Base-by-base conservation (phyloP, 1,139 yeast species). In the Yamadazyma blattariae region DNA sequence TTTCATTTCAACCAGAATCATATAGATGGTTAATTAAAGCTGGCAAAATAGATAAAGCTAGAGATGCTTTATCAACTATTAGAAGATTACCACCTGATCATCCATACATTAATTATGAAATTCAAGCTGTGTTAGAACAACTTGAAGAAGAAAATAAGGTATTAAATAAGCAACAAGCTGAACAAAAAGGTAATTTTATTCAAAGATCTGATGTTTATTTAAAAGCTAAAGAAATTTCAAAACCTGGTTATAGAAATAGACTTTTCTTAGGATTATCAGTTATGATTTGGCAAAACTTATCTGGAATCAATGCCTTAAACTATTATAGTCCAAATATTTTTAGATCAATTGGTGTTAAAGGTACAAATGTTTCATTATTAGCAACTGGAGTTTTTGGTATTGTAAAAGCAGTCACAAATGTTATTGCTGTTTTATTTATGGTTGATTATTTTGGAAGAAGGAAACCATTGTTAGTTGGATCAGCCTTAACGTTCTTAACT, bases 381-480 rank as follows among this genome's bases (percentile, higher is more conserved):
- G 70, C 81, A 13, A 77, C 83, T 4, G 82, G 82, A 38, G 64
- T 77, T 32, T 77, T 76, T 51, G 78, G 82, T 27, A 59, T 75
- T 22, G 56, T 69, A 30, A 74, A 74, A 45, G 65, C 69, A 8
- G 51, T 59, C 9, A 59, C 71, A 0, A 59, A 74, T 2, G 50
- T 71, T 9, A 38, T 61, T 12, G 62, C 71, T 60, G 65, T 72
- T 3, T 54, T 71, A 38, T 64, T 65, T 40, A 47, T 71, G 27
- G 70, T 73, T 17, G 79, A 73, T 49, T 41, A 47, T 26, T 47
- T 67, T 41, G 79, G 77, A 20, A 61, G 79, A 46, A 62, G 76
- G 35, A 48, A 58, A 4, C 64, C 77, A 2, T 61, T 71, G 34
- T 53, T 68, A 41, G 44, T 48, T 39, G 67, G 71, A 20, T 45